Base-by-base conservation (phyloP, 345 rosid species). In the Turnera subulata region DNA sequence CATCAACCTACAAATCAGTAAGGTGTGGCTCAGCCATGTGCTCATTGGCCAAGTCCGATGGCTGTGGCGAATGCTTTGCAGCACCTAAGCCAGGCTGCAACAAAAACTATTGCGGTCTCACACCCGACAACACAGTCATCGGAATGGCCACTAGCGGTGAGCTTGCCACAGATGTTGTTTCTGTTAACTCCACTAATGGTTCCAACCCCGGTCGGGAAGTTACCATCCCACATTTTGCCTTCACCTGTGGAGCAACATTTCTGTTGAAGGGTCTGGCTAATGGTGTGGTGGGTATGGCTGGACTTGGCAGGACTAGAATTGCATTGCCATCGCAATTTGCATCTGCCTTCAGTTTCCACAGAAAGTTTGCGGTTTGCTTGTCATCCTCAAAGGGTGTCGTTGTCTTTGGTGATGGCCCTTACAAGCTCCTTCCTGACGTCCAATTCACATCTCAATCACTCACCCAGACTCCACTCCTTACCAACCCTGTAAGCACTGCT, bases 61-160 rank as follows among this genome's bases (percentile, higher is more conserved):
- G 12, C 38, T 79, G 81, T 10, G 83, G 90, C 12, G 37, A 48
- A 6, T 86, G 92, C 69, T 70, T 49, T 70, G 69, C 83, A 16
- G 48, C 64, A 8, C 76, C 82, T 0, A 60, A 72, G 47, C 90
- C 97, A 0, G 93, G 95, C 0, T 90, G 95, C 75, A 80, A 77
- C 73, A 80, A 82, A 63, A 74, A 83, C 71, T 82, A 91, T 1
- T 85, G 96, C 18, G 71, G 72, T 17, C 50, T 75, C n/a, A 0
- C 6, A 1, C 85, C 83, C 0, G 80, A 69, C 6, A 88, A 85
- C 67, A 44, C 86, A 15, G 64, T 84, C 26, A 76, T 79, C 2
- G 6, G 21, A 29, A 65, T 63, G 0, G 76, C 78, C 35, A 78
- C 85, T 0, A 21, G 74, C 6, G 91, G 97, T 0, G 88, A 82